Percentiles rank a stretch among this genome's conserved stretches.
These are phyloP conservation scores for Chrysoporthe puriensis DNA, from an alignment of 2,329 filamentous ascomycete genomes.

Conservation along the genomic window DNA sequence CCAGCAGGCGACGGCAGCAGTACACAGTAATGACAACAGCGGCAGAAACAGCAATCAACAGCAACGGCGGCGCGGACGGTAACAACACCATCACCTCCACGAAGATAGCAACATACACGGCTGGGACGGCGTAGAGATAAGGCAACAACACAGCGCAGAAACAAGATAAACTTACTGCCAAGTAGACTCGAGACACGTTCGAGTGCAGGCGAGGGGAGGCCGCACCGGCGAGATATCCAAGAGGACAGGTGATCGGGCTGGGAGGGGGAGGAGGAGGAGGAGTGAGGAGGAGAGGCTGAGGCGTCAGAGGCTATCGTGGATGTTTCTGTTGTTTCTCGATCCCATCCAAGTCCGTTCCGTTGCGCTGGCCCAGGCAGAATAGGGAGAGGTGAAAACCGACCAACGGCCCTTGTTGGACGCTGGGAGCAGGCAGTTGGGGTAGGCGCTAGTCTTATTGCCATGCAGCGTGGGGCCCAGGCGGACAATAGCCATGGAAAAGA, in stretches of 20 bases:
- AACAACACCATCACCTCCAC: neutral
- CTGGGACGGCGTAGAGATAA: slow-evolving; percentile 9
- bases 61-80: neutral
- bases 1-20: neutral
- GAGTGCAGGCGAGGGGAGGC: neutral
- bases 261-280: neutral
- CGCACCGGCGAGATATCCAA: slow-evolving; percentile 1
- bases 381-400: slow-evolving; percentile 20
- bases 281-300: neutral
- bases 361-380: slow-evolving; percentile 21
- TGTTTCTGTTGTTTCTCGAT: slow-evolving; percentile 17
- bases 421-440: slow-evolving; percentile 18
- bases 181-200: neutral
- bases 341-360: slow-evolving; percentile 3
- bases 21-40: slow-evolving; percentile 4
- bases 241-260: neutral
- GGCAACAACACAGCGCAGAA: slow-evolving; percentile 13
- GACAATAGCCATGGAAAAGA: slow-evolving; percentile 1
- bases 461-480: slow-evolving; percentile 16
- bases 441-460: slow-evolving; percentile 30
- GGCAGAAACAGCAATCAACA: neutral
- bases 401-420: slow-evolving; percentile 11
- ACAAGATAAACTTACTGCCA: slow-evolving; percentile 25
- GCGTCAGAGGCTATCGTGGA: neutral
- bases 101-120: neutral